A percentile compares a stretch with the other conserved stretches of the same genome.
These are phyloP conservation scores for Diaporthe destruens DNA, from an alignment of 2,329 filamentous ascomycete genomes.

Conservation along the genomic window DNA sequence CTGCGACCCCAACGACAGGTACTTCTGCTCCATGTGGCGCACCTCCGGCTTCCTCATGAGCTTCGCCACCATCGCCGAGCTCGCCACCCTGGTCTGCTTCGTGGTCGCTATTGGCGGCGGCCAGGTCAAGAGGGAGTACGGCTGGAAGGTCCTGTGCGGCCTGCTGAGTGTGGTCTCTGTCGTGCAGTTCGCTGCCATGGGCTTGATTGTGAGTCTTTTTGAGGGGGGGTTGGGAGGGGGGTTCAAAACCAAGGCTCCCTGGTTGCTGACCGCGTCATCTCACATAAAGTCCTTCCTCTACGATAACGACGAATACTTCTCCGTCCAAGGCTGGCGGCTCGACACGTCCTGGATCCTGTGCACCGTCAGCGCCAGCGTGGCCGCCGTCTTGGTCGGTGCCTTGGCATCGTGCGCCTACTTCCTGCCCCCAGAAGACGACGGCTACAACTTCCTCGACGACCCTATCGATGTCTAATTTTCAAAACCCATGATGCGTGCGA, in stretches of 20 bases:
- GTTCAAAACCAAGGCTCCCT: neutral
- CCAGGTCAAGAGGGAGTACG: slow-evolving; percentile 81
- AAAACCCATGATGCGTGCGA: neutral
- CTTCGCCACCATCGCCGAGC: slow-evolving; percentile 84
- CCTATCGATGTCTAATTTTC: slow-evolving; percentile 57
- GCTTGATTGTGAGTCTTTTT: slow-evolving; percentile 77
- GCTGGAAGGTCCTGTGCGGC: slow-evolving; percentile 81
- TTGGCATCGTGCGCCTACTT: slow-evolving; percentile 76
- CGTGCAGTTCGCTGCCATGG: slow-evolving; percentile 83
- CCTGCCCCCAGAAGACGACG: slow-evolving; percentile 80
- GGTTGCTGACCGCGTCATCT: slow-evolving; percentile 29
- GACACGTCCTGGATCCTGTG: slow-evolving; percentile 84
- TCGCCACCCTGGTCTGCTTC: slow-evolving; percentile 85
- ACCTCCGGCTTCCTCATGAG: slow-evolving; percentile 87
- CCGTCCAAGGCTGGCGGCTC: slow-evolving; percentile 82
- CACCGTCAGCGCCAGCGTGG: slow-evolving; percentile 66
- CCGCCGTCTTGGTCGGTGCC: slow-evolving; percentile 66
- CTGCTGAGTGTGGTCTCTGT: slow-evolving; percentile 75
- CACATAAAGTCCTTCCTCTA: slow-evolving; percentile 79
- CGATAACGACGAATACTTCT: slow-evolving; percentile 86
- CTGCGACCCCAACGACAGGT: slow-evolving; percentile 74
- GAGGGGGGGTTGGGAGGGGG: too few species aligned
- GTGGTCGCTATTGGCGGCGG: slow-evolving; percentile 82
- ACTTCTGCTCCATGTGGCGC: slow-evolving; percentile 94
- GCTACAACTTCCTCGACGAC: slow-evolving; percentile 78